These are phyloP conservation scores for Kalmanozyma brasiliensis DNA, from an alignment of 1,284 basidiomycete species.

Conservation along the genomic window DNA sequence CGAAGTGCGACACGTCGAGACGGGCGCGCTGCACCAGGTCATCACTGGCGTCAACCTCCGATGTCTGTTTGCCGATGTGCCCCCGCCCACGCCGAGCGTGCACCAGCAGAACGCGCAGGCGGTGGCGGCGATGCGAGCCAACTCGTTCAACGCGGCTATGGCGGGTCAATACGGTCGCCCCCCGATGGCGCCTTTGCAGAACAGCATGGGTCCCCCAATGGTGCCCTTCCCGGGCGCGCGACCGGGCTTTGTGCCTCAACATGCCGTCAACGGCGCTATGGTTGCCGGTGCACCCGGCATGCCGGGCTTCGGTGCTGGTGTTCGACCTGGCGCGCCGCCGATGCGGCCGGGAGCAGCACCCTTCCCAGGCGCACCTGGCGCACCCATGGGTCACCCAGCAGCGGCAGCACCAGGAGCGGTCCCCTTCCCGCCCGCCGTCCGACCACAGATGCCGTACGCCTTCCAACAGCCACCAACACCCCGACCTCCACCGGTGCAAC, in stretches of 20 bases:
- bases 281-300: constrained; percentile 33
- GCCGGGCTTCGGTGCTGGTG: constrained; percentile 13
- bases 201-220: constrained; percentile 31
- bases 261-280: constrained; percentile 34
- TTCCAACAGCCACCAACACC: constrained; percentile 43
- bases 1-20: constrained; percentile 95
- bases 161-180: constrained; percentile 28
- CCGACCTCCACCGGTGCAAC: constrained; percentile 45
- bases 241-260: constrained; percentile 30
- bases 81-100: constrained; percentile 74
- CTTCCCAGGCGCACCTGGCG: constrained; percentile 29
- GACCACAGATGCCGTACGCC: constrained; percentile 49
- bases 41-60: constrained; percentile 77
- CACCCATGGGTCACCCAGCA: constrained; percentile 30
- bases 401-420: constrained; percentile 3
- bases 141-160: constrained; percentile 46
- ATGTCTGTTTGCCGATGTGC: constrained; percentile 91
- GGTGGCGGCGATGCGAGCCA: constrained; percentile 45
- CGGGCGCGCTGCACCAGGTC: constrained; percentile 89
- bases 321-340: constrained; percentile 28
- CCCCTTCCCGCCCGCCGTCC: constrained; percentile 26
- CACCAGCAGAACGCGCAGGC: constrained; percentile 45
- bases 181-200: constrained; percentile 34
- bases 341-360: constrained; percentile 34
- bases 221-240: constrained; percentile 33